Percentiles rank a stretch among this genome's conserved stretches.
These are phyloP conservation scores for Quercus glauca DNA, from an alignment of 306 rosid species.

Conservation along the genomic window DNA sequence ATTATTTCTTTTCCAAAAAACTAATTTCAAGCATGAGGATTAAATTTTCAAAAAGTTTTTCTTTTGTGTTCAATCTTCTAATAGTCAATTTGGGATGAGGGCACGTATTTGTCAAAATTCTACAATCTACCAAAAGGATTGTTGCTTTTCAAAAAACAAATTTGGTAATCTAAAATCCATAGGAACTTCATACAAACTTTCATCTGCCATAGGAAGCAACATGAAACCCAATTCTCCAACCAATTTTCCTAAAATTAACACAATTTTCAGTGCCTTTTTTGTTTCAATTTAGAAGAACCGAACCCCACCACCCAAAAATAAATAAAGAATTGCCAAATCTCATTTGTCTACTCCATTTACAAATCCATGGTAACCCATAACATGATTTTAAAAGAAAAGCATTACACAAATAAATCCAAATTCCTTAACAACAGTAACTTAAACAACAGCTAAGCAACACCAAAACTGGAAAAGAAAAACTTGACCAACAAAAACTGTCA, in stretches of 20 bases:
- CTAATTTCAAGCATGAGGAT: neutral
- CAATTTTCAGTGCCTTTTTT: neutral
- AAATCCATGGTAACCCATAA: neutral
- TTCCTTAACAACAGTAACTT: neutral
- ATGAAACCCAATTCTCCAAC: neutral
- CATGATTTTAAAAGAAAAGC: neutral
- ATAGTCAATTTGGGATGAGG: neutral
- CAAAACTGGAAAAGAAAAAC: neutral
- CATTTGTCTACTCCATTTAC: neutral
- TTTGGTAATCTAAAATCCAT: neutral
- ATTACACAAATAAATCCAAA: neutral
- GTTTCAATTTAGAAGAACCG: neutral
- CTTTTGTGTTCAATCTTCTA: neutral
- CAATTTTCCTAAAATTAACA: slow-evolving; percentile 11
- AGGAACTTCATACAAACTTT: neutral
- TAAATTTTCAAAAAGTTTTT: neutral
- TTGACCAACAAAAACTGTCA: neutral
- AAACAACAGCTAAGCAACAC: neutral
- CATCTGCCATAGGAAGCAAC: neutral
- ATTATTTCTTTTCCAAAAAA: neutral
- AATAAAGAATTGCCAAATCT: neutral
- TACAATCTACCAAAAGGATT: neutral
- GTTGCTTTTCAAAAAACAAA: neutral
- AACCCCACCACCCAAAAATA: neutral
- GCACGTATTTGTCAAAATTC: neutral